phyloP scores from a whole-genome alignment of 1,284 basidiomycete genomes.

The Grifola frondosa region DNA sequence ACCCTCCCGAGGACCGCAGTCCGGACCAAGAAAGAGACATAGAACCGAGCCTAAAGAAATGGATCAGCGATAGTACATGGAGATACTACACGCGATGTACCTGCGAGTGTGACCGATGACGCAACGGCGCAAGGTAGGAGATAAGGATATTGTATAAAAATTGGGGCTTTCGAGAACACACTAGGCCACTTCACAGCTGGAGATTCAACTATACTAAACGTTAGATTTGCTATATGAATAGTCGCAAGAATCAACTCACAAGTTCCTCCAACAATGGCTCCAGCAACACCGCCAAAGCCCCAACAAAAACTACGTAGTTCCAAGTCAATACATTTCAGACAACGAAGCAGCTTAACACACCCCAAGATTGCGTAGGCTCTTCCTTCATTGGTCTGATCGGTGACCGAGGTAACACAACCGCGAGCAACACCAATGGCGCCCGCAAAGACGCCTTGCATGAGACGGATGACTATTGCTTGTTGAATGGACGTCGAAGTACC shows the following conservation, averaged over 20 bases:
- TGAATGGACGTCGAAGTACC: conserved; percentile 82
- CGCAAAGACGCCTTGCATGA: conserved; percentile 94
- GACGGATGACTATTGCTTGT: conserved; percentile 85
- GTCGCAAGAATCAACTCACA: conserved; percentile 49
- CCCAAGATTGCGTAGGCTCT: conserved; percentile 93
- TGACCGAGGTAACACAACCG: conserved; percentile 85
- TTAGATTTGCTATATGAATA: conserved; percentile 1
- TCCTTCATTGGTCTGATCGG: conserved; percentile 89
- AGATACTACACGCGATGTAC: conserved; percentile 36
- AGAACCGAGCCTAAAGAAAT: conserved; percentile 69
- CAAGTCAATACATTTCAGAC: no score
- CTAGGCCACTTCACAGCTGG: conserved; percentile 85
- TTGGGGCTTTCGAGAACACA: conserved; percentile 59
- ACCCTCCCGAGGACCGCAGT: conserved; percentile 86
- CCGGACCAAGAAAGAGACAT: conserved; percentile 85
- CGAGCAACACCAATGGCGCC: conserved; percentile 93
- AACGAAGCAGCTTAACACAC: no score
- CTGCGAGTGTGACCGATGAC: conserved; percentile 68
- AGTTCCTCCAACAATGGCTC: conserved; percentile 83
- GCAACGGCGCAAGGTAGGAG: conserved; percentile 88
- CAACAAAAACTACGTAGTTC: conserved; percentile 71
- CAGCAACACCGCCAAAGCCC: conserved; percentile 93
- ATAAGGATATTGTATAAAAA: conserved; percentile 88
- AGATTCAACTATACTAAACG: conserved; percentile 61
- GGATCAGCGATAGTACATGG: conserved; percentile 6